Conservation (phyloP, 257 asterid genomes). For the Linaria vulgaris region DNA sequence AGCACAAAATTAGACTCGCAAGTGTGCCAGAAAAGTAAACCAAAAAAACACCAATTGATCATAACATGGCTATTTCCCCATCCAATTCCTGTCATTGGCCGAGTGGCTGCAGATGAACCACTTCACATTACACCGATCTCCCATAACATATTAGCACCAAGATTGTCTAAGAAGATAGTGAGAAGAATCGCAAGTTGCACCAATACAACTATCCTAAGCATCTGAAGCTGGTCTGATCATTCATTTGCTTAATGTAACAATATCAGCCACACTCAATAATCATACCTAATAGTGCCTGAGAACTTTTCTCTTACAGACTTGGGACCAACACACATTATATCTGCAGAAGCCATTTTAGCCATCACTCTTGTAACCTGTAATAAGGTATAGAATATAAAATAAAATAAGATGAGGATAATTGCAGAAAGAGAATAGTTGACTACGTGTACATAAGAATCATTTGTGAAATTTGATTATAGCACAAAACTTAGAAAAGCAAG, state of each 20-base stretch:
- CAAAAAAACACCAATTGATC: too few species aligned
- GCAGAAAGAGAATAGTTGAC: neutral
- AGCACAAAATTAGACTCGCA: too few species aligned
- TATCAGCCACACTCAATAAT: neutral
- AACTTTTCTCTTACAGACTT: conserved; percentile 81
- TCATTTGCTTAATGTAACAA: neutral
- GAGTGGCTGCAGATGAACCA: too few species aligned
- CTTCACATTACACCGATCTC: too few species aligned
- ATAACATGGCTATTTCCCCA: too few species aligned
- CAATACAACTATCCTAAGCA: conserved; percentile 7
- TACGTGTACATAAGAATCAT: conserved; percentile 10
- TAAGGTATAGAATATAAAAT: neutral
- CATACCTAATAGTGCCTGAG: conserved; percentile 80
- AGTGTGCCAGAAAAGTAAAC: too few species aligned
- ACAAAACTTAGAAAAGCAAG: neutral
- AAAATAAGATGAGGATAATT: neutral
- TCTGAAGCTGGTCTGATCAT: neutral
- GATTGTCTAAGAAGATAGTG: too few species aligned
- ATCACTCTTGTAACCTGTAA: conserved; percentile 87
- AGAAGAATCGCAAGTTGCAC: neutral
- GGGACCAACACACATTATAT: conserved; percentile 83
- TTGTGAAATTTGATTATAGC: neutral
- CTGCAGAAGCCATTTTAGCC: conserved; percentile 85
- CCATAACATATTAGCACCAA: too few species aligned
- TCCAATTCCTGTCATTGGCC: too few species aligned